These are phyloP conservation scores for Pichia sp. DNA, from an alignment of 1,139 yeast genomes.

Conservation along the genomic window DNA sequence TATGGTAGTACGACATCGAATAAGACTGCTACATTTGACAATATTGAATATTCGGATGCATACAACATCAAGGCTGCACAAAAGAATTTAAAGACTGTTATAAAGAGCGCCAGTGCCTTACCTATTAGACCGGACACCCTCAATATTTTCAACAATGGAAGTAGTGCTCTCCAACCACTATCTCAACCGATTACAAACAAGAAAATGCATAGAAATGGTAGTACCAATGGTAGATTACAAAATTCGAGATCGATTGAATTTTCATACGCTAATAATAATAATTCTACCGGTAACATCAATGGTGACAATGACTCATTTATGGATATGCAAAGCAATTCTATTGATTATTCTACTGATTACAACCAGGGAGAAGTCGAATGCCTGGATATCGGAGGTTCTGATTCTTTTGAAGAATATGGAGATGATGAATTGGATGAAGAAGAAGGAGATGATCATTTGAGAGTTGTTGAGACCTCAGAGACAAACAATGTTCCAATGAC, in stretches of 20 bases:
- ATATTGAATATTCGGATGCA: constrained; percentile 54
- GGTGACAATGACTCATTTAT: constrained; percentile 8
- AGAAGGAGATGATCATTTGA: constrained; percentile 7
- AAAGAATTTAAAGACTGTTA: constrained; percentile 38
- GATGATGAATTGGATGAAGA: constrained; percentile 22
- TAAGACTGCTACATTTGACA: constrained; percentile 9
- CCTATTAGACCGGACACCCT: constrained; percentile 32
- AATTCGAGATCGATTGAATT: constrained; percentile 1
- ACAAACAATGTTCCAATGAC: background rate
- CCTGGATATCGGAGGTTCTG: constrained; percentile 30
- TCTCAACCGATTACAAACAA: background rate
- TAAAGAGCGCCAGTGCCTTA: constrained; percentile 34
- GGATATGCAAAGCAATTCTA: constrained; percentile 16
- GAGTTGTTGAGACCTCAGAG: background rate
- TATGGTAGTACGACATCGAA: background rate
- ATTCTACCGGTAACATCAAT: background rate
- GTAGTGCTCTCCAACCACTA: background rate
- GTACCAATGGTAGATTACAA: background rate
- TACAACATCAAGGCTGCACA: constrained; percentile 43
- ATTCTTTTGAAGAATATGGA: constrained; percentile 24
- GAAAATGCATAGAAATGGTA: background rate
- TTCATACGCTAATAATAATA: background rate
- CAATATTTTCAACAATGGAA: background rate
- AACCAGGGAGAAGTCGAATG: constrained; percentile 27
- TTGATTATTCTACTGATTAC: constrained; percentile 22